Base-by-base conservation (phyloP, 768 basidiomycete species). In the Naematelia aurantialba region DNA sequence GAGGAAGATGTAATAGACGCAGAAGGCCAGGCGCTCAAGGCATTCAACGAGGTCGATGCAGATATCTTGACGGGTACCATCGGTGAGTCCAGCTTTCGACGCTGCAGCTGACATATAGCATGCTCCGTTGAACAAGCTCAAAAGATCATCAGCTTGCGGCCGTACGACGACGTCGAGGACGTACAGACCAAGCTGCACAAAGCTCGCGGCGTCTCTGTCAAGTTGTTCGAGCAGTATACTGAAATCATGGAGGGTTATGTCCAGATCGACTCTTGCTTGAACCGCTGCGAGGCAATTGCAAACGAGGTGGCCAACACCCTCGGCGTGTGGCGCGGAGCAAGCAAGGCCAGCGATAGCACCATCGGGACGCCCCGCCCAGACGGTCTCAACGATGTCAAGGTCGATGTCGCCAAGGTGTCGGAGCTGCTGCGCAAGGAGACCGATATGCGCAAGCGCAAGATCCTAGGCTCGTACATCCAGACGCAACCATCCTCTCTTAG, bases 191-290 rank as follows among this genome's bases (percentile, higher is more conserved):
- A 88, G 76, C 82, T 98, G 8, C 87, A 86, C n/a, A 89, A 86
- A 80, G 93, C 89, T 80, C 92, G 90, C 71, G 93, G 94, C 21
- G 85, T 99, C 68, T 92, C 91, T 61, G 82, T 89, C 60, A 85
- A 88, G 57, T 82, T 98, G 76, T 90, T 98, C 73, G 91, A 94
- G 70, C 91, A 93, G 65, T 92, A 89, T 74, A 84, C 84, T 55
- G 82, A 84, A 42, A 88, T 96, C 67, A 87, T 97, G 72, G 72
- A 76, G 53, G 77, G 77, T 3, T 97, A 94, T 69, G 85, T 85
- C 11, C 84, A 86, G 34, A 92, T 98, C 56, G 96, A 99, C 75
- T 84, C 81, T 61, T 86, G 97, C 63, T 83, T 99, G 13, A 85
- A 85, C 75, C 85, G 88, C 55, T 98, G 94, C 76, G 92, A 97